These are phyloP conservation scores for Mycena galopus DNA, from an alignment of 768 basidiomycete genomes.

Conservation along the genomic window DNA sequence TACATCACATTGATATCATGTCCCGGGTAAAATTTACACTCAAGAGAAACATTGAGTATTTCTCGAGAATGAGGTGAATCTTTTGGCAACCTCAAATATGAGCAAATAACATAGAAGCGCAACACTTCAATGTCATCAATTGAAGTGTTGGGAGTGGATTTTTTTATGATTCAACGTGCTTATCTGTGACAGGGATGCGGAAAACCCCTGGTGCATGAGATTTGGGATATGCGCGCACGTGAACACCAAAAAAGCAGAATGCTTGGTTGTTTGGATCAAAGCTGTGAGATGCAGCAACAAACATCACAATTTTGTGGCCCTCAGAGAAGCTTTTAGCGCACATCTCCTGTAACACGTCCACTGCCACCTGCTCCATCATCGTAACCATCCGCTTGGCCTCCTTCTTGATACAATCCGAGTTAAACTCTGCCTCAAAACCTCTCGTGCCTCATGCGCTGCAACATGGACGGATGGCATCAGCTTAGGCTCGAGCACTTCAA, in stretches of 20 bases:
- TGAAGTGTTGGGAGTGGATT: background rate
- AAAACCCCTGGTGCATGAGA: background rate
- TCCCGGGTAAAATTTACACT: background rate
- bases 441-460: too few relatives aligned
- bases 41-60: background rate
- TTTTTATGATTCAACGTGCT: background rate
- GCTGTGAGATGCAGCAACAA: background rate
- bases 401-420: too few relatives aligned
- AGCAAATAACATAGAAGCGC: constrained; percentile 1
- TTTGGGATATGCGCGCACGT: background rate
- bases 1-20: background rate
- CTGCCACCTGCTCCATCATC: too few relatives aligned
- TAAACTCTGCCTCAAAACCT: too few relatives aligned
- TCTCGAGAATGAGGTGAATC: constrained; percentile 2
- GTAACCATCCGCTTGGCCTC: too few relatives aligned
- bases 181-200: background rate
- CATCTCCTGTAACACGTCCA: too few relatives aligned
- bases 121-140: background rate
- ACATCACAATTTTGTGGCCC: background rate
- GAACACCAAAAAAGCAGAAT: background rate
- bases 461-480: too few relatives aligned
- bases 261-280: background rate
- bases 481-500: too few relatives aligned
- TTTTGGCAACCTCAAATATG: background rate
- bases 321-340: background rate